A percentile compares a stretch with the other conserved stretches of the same genome.
phyloP scores from a whole-genome alignment of 1,284 basidiomycete genomes.

The Puccinia hordei region DNA sequence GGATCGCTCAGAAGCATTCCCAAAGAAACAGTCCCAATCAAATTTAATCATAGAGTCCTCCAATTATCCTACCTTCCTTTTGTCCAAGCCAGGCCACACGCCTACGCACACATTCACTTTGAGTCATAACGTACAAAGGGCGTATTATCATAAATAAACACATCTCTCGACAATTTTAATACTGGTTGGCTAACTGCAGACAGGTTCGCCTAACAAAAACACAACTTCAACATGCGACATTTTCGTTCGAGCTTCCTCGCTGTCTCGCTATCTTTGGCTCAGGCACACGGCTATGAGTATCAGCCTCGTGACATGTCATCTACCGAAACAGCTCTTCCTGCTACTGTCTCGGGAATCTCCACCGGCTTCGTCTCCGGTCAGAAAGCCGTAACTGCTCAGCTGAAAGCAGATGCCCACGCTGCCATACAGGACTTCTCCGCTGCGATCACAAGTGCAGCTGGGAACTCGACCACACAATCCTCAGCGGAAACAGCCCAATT shows the following conservation, averaged over 20 bases:
- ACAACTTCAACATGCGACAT: conserved; percentile 8
- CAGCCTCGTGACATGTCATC: conserved; percentile 7
- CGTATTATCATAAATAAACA: too few species aligned
- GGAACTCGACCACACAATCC: conserved; percentile 49
- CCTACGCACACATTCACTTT: not conserved
- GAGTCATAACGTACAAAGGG: not conserved
- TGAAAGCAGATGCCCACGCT: conserved; percentile 43
- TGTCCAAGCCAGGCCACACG: not conserved
- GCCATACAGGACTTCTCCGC: conserved; percentile 29
- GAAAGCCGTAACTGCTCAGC: conserved; percentile 27
- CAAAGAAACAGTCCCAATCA: not conserved
- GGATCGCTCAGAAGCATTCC: too few species aligned
- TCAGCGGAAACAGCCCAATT: conserved; percentile 43
- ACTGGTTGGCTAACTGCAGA: not conserved
- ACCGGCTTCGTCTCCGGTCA: conserved; percentile 12
- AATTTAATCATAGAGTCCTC: too few species aligned
- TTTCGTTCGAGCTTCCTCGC: not conserved
- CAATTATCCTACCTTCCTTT: not conserved
- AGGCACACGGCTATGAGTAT: conserved; percentile 8
- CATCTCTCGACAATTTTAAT: too few species aligned
- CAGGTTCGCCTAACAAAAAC: not conserved
- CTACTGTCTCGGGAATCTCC: conserved; percentile 38
- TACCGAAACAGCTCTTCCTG: not conserved
- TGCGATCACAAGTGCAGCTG: conserved; percentile 1
- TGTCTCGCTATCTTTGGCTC: not conserved